Evolutionary conservation across 2,329 filamentous ascomycete genomes (phyloP).

Genomic region (Blastomyces parvus): DNA sequence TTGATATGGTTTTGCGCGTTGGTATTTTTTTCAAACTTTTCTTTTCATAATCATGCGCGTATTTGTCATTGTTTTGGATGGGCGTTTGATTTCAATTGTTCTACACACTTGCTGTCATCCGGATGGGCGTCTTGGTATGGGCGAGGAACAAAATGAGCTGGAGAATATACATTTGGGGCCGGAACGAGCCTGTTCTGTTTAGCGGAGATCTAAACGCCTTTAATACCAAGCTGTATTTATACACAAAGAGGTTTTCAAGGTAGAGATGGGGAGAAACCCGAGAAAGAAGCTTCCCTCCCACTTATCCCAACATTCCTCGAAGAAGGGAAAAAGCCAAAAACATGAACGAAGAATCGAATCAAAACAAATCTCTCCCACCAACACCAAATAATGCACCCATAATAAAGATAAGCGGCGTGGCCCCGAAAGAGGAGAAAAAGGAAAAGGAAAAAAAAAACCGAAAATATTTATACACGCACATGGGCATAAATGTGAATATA

Average conservation of each 20-base stretch:
- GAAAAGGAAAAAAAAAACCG: not conserved
- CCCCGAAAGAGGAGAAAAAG: not conserved
- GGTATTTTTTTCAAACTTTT: not conserved
- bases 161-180: not conserved
- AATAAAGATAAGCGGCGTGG: not conserved
- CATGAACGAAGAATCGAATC: not conserved
- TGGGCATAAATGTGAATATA: not conserved
- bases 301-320: not conserved
- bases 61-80: not conserved
- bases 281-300: not conserved
- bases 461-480: not conserved
- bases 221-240: conserved; percentile 4
- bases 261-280: not conserved
- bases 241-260: not conserved
- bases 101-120: not conserved
- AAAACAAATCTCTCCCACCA: conserved; percentile 13
- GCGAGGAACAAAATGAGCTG: not conserved
- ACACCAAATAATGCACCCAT: conserved; percentile 1
- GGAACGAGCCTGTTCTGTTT: not conserved
- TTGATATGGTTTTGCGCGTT: not conserved
- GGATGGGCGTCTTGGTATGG: not conserved
- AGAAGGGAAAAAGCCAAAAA: not conserved
- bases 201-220: conserved; percentile 9
- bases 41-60: not conserved
- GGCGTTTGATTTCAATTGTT: not conserved